phyloP scores from a whole-genome alignment of 139 green algal species.

The Helicosporidium sp. region DNA sequence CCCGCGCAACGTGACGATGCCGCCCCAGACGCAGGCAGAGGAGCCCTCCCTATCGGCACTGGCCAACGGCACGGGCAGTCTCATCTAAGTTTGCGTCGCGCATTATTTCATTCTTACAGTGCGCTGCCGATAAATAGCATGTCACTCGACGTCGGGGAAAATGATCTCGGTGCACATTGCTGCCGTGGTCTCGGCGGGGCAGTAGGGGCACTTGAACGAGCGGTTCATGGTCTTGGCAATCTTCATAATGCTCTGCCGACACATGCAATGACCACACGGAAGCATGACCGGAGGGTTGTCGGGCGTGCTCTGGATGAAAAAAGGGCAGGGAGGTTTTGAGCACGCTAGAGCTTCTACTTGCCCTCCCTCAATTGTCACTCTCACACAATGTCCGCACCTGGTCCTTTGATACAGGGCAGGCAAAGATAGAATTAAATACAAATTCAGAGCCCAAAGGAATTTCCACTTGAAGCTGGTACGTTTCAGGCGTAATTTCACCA shows the following conservation, averaged over 20 bases:
- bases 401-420: constrained; percentile 74
- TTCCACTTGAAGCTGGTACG: constrained; percentile 70
- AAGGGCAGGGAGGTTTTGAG: no score
- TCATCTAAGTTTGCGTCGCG: no score
- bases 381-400: no score
- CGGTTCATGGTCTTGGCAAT: constrained; percentile 51
- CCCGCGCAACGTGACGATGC: no score
- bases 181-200: constrained; percentile 53
- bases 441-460: constrained; percentile 72
- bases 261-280: constrained; percentile 83
- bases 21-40: no score
- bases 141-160: no score
- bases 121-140: no score
- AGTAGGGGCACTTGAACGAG: constrained; percentile 92
- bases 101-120: no score
- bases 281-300: constrained; percentile 84
- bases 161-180: constrained; percentile 37
- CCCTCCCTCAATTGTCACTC: no score
- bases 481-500: not conserved
- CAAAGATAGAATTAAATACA: constrained; percentile 77
- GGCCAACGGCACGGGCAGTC: no score
- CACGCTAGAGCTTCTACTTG: no score
- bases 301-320: constrained; percentile 27
- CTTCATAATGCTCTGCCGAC: constrained; percentile 47
- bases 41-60: no score